Evolutionary conservation across 2,329 filamentous ascomycete genomes (phyloP).

Genomic region (Tolypocladium tropicale): DNA sequence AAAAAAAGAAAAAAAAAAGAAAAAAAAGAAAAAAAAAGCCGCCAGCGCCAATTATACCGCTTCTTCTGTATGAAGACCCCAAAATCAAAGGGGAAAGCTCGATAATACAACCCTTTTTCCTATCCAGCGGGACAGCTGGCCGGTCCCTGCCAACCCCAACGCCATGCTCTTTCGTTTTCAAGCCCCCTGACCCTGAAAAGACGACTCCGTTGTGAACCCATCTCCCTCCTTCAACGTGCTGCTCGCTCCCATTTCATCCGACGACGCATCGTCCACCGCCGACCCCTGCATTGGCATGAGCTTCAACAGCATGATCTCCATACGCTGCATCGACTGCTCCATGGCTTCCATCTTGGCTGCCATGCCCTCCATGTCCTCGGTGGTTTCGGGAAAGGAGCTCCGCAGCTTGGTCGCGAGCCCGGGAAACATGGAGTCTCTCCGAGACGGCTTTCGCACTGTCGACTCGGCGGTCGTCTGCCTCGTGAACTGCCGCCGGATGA

Average conservation of each 20-base stretch:
- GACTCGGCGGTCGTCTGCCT: conserved; percentile 29
- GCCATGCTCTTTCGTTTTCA: background rate
- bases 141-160: background rate
- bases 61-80: background rate
- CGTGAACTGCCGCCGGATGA: conserved; percentile 47
- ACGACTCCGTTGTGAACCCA: conserved; percentile 18
- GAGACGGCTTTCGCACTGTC: conserved; percentile 23
- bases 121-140: background rate
- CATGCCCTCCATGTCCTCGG: conserved; percentile 33
- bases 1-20: too few species aligned
- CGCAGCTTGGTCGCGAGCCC: conserved; percentile 37
- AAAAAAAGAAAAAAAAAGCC: background rate
- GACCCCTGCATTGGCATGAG: conserved; percentile 23
- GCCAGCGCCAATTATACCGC: background rate
- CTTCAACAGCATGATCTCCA: conserved; percentile 35
- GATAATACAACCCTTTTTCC: background rate
- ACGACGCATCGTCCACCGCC: conserved; percentile 12
- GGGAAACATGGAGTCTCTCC: conserved; percentile 49
- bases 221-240: conserved; percentile 17
- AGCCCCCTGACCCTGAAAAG: conserved; percentile 10
- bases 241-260: conserved; percentile 16
- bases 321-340: conserved; percentile 37
- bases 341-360: conserved; percentile 34
- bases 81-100: background rate
- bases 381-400: conserved; percentile 33